Conservation (phyloP, 768 basidiomycete genomes). For the Termitomyces eurrhizus region DNA sequence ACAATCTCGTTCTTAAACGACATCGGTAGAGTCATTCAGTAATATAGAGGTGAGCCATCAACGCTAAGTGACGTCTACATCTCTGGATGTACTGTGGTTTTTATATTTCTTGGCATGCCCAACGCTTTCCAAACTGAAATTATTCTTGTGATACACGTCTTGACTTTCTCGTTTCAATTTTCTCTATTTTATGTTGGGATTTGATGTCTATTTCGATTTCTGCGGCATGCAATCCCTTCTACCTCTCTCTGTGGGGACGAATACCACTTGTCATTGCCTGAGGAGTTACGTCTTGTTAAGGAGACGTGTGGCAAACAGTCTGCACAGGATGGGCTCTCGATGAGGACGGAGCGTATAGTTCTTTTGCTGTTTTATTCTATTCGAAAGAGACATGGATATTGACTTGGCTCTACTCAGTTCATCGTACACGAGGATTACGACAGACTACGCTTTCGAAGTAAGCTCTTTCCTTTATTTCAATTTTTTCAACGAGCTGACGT, state of each 20-base stretch:
- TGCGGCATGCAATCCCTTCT: background rate
- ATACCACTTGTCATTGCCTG: background rate
- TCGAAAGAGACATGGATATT: background rate
- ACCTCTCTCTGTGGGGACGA: background rate
- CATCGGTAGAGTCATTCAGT: background rate
- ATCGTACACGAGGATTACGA: background rate
- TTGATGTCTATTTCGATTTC: background rate
- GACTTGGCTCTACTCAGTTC: background rate
- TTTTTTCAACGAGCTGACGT: background rate
- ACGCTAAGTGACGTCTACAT: background rate
- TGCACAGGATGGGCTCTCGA: background rate
- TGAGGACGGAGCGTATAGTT: background rate
- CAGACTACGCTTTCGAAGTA: background rate
- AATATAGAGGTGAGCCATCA: conserved; percentile 8
- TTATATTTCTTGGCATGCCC: background rate
- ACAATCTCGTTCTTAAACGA: background rate
- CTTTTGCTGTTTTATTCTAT: background rate
- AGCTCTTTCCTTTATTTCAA: background rate
- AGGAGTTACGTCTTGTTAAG: background rate
- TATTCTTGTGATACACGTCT: background rate
- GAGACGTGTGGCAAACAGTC: background rate
- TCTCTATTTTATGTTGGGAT: background rate
- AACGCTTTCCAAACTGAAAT: background rate
- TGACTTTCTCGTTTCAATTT: background rate
- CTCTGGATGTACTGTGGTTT: background rate